phyloP scores from a whole-genome alignment of 2,329 filamentous ascomycete genomes.

The Penicillium sp. region DNA sequence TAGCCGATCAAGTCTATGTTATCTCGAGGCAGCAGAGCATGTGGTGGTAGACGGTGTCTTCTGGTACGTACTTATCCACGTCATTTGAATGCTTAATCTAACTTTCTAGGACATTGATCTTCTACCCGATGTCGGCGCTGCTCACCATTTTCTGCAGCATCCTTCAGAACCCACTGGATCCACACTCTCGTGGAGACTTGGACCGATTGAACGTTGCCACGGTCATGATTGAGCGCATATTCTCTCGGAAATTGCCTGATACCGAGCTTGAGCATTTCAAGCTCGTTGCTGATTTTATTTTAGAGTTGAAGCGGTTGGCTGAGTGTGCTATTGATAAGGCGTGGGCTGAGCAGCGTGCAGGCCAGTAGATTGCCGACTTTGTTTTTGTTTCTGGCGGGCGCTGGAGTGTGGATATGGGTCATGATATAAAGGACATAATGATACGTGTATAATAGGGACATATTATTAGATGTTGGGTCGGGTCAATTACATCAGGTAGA shows the following conservation, averaged over 20 bases:
- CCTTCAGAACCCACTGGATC: slow-evolving; percentile 50
- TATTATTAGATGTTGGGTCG: neutral
- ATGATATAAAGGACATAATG: neutral
- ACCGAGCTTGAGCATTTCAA: slow-evolving; percentile 45
- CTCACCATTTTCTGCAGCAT: slow-evolving; percentile 59
- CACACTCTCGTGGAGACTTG: slow-evolving; percentile 49
- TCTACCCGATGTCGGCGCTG: slow-evolving; percentile 59
- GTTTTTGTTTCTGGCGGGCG: neutral
- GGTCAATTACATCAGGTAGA: neutral
- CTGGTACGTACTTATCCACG: slow-evolving; percentile 42
- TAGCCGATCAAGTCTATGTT: slow-evolving; percentile 57
- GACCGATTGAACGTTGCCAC: slow-evolving; percentile 48
- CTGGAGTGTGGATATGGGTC: neutral
- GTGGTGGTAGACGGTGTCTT: slow-evolving; percentile 52
- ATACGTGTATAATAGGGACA: neutral
- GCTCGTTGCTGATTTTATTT: slow-evolving; percentile 47
- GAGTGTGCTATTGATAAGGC: slow-evolving; percentile 48
- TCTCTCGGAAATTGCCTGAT: slow-evolving; percentile 29
- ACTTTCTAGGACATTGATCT: slow-evolving; percentile 52
- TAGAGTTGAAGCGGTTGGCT: slow-evolving; percentile 47
- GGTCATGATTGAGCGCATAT: slow-evolving; percentile 45
- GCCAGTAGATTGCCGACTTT: neutral
- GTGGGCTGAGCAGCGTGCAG: slow-evolving; percentile 29
- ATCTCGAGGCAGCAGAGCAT: slow-evolving; percentile 46
- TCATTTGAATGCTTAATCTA: neutral